Evolutionary conservation across 75 land plant species (phyloP).

Genomic region (Pinus tabuliformis): DNA sequence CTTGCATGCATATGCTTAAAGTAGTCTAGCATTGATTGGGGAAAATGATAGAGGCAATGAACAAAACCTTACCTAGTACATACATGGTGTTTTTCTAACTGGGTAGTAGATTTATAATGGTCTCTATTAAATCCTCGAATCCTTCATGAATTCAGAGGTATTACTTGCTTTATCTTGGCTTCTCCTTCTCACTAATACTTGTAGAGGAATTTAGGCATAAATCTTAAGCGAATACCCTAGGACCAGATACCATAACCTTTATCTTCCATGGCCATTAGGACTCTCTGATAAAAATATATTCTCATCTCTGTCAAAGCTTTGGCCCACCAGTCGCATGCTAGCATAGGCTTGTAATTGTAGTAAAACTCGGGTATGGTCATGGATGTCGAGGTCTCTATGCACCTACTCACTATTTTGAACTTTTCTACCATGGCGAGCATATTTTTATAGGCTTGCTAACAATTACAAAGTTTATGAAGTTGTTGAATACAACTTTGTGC

Average conservation of each 20-base stretch:
- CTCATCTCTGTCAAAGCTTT: conserved; percentile 60
- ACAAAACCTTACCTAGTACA: no score
- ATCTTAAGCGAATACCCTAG: conserved; percentile 58
- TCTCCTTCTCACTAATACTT: conserved; percentile 32
- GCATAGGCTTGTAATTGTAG: conserved; percentile 19
- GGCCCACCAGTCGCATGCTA: conserved; percentile 76
- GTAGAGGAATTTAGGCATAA: conserved; percentile 67
- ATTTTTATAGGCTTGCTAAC: conserved; percentile 61
- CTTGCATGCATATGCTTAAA: no score
- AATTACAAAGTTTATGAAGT: conserved; percentile 50
- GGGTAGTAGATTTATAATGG: conserved; percentile 53
- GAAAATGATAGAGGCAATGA: no score
- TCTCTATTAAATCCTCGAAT: conserved; percentile 62
- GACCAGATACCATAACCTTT: conserved; percentile 45
- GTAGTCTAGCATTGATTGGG: no score
- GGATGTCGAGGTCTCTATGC: conserved; percentile 55
- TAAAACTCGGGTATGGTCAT: conserved; percentile 36
- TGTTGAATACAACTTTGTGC: conserved; percentile 50
- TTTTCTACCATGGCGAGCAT: conserved; percentile 79
- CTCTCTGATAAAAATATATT: conserved; percentile 49
- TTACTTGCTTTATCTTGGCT: neutral
- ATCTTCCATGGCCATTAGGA: conserved; percentile 60
- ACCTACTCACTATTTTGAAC: conserved; percentile 52
- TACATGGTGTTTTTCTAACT: conserved; percentile 48
- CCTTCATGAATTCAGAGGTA: conserved; percentile 20